These are phyloP conservation scores for Globisporangium alternatum DNA, from an alignment of 352 stramenopile species.

Conservation along the genomic window DNA sequence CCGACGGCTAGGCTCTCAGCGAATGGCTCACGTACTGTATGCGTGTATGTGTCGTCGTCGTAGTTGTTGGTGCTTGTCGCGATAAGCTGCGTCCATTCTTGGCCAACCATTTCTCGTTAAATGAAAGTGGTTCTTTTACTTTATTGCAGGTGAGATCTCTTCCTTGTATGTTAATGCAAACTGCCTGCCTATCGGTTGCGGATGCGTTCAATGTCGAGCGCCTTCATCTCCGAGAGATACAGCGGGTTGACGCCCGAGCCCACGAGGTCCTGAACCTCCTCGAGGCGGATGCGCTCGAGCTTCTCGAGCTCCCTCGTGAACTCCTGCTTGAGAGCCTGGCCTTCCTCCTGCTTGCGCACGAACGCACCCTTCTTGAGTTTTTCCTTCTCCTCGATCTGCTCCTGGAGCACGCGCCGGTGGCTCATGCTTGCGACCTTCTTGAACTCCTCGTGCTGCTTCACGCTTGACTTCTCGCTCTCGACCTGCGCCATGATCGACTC, in stretches of 20 bases:
- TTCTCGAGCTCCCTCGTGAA: slow-evolving; percentile 81
- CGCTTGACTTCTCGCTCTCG: slow-evolving; percentile 54
- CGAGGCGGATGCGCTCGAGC: slow-evolving; percentile 84
- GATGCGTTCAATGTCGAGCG: slow-evolving; percentile 85
- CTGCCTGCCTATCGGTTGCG: slow-evolving; percentile 25
- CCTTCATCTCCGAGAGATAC: slow-evolving; percentile 92
- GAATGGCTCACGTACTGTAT: background rate
- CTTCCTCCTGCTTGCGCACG: slow-evolving; percentile 62
- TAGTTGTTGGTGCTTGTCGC: background rate
- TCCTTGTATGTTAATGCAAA: background rate
- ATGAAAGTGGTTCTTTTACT: background rate
- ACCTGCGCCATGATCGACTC: slow-evolving; percentile 86
- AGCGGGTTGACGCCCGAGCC: slow-evolving; percentile 86
- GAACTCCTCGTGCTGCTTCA: slow-evolving; percentile 55
- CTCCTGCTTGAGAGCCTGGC: slow-evolving; percentile 70
- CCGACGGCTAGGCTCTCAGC: background rate
- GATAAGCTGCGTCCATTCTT: background rate
- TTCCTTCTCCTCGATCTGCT: slow-evolving; percentile 90
- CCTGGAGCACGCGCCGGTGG: slow-evolving; percentile 80
- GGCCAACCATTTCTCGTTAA: background rate
- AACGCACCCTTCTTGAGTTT: slow-evolving; percentile 72
- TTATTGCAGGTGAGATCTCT: background rate
- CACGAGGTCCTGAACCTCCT: slow-evolving; percentile 87
- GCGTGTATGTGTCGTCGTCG: background rate
- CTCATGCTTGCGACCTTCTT: slow-evolving; percentile 64